Percentiles rank a stretch among this genome's conserved stretches.
Evolutionary conservation across 139 green algal species (phyloP).

Genomic region (Closterium sp.): DNA sequence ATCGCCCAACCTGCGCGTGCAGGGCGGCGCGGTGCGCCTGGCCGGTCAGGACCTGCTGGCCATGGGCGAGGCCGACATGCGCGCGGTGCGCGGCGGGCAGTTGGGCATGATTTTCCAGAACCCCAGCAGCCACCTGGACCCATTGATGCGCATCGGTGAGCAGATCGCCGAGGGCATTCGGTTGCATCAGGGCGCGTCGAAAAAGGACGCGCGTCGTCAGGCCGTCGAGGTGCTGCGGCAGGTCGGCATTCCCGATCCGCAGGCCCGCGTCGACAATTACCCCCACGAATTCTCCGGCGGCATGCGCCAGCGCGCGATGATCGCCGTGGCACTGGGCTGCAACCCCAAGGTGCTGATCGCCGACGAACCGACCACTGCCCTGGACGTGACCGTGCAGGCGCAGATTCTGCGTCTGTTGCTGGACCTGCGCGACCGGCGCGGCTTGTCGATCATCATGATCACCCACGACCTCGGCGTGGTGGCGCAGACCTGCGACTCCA

Average conservation of each 20-base stretch:
- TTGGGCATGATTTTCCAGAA: slow-evolving; percentile 2
- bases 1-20: not conserved
- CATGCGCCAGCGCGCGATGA: slow-evolving; percentile 24
- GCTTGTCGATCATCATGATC: not conserved
- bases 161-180: not conserved
- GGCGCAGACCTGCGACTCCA: no score
- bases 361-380: slow-evolving; percentile 36
- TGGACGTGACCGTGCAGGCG: slow-evolving; percentile 28
- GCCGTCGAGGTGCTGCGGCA: not conserved
- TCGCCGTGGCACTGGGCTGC: slow-evolving; percentile 17
- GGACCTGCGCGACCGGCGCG: not conserved
- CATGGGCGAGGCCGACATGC: not conserved
- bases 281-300: slow-evolving; percentile 29
- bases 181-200: not conserved
- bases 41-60: not conserved
- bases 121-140: not conserved
- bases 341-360: slow-evolving; percentile 13
- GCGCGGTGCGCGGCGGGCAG: not conserved
- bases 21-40: not conserved
- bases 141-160: not conserved
- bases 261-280: not conserved
- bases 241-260: not conserved
- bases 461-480: not conserved
- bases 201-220: not conserved
- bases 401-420: not conserved